A percentile compares a stretch with the other conserved stretches of the same genome.
phyloP scores from a whole-genome alignment of 1,139 yeast genomes.

The Suhomyces anneliseae region DNA sequence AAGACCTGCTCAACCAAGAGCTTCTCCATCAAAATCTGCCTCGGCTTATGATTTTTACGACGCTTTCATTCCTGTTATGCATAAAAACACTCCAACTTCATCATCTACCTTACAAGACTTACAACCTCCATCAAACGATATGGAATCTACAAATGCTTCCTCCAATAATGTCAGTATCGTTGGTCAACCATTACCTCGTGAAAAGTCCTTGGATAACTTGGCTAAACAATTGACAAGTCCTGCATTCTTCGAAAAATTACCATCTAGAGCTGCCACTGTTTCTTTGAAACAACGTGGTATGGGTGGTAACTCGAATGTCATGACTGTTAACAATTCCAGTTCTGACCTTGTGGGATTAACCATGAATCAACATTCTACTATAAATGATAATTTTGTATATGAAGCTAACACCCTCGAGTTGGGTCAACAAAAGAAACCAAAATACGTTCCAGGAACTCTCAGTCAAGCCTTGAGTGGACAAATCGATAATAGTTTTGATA shows the following conservation, averaged over 20 bases:
- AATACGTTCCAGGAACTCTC: not conserved
- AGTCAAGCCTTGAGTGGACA: constrained; percentile 6
- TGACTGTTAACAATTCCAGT: constrained; percentile 12
- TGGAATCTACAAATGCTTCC: constrained; percentile 7
- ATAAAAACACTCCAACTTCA: constrained; percentile 1
- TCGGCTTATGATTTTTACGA: constrained; percentile 47
- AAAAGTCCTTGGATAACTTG: constrained; percentile 35
- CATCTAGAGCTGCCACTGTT: constrained; percentile 31
- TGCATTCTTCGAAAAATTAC: constrained; percentile 40
- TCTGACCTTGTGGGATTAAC: constrained; percentile 10
- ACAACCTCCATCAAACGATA: constrained; percentile 1
- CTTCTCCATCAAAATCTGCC: constrained; percentile 19
- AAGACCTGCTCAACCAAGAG: constrained; percentile 1
- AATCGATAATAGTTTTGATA: constrained; percentile 10
- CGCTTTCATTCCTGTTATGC: constrained; percentile 40
- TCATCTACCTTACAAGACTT: constrained; percentile 3
- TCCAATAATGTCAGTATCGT: constrained; percentile 5
- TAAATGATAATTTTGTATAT: constrained; percentile 38
- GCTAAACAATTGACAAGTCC: constrained; percentile 44
- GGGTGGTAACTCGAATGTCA: constrained; percentile 2
- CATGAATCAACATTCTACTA: constrained; percentile 17
- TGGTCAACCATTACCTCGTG: constrained; percentile 6
- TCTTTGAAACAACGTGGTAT: constrained; percentile 15
- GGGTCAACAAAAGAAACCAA: not conserved
- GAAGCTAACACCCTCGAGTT: constrained; percentile 19